These are phyloP conservation scores for Fusarium oxysporum DNA, from an alignment of 2,329 filamentous ascomycete species.

Conservation along the genomic window DNA sequence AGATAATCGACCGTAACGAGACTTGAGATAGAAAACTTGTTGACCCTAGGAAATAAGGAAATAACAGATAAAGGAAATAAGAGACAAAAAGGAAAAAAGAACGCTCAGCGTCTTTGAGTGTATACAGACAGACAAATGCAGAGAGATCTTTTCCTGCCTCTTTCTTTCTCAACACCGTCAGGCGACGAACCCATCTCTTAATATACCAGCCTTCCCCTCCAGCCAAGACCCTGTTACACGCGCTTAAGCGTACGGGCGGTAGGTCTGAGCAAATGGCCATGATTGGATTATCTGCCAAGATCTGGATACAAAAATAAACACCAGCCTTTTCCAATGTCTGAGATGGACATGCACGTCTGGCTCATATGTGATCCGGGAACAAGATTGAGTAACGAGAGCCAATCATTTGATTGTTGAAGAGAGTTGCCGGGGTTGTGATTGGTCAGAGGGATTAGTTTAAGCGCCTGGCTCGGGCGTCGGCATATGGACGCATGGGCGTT, in stretches of 20 bases:
- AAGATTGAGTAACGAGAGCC: slow-evolving; percentile 25
- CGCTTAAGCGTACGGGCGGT: slow-evolving; percentile 26
- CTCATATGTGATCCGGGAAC: slow-evolving; percentile 29
- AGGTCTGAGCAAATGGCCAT: slow-evolving; percentile 18
- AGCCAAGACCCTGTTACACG: slow-evolving; percentile 15
- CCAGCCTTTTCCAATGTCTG: slow-evolving; percentile 13
- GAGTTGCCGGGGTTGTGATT: slow-evolving; percentile 26
- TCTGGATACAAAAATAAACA: slow-evolving; percentile 34
- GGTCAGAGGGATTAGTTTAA: slow-evolving; percentile 26
- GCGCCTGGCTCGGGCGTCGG: slow-evolving; percentile 36
- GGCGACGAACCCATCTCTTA: slow-evolving; percentile 38
- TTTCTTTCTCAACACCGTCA: slow-evolving; percentile 18
- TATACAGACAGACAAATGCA: slow-evolving; percentile 35
- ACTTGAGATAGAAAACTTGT: slow-evolving; percentile 10
- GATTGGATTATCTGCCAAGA: slow-evolving; percentile 29
- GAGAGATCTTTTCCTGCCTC: slow-evolving; percentile 34
- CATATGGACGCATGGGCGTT: slow-evolving; percentile 34
- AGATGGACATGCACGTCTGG: slow-evolving; percentile 20
- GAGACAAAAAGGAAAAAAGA: slow-evolving; percentile 29
- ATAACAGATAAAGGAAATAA: slow-evolving; percentile 40
- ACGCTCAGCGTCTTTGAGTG: slow-evolving; percentile 37
- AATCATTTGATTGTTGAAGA: slow-evolving; percentile 23
- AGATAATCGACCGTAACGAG: slow-evolving; percentile 21
- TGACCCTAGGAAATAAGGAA: slow-evolving; percentile 42
- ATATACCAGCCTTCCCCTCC: slow-evolving; percentile 42